Conservation (phyloP, 441 rosid species). For the Arabidopsis lyrata region DNA sequence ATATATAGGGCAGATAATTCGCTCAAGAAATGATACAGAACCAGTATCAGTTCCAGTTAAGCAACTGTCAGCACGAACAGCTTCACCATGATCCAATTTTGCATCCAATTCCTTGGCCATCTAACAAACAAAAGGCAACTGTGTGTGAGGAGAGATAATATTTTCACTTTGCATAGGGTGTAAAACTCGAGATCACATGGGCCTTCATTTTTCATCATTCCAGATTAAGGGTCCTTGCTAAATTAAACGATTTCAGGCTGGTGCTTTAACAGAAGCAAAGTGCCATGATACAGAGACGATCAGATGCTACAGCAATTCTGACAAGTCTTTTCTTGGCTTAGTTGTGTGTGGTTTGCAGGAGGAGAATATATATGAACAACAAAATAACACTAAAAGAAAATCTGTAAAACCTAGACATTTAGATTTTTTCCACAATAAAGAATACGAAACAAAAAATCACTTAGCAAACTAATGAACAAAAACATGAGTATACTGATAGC, state of each 20-base stretch:
- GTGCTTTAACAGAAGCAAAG: slow-evolving; percentile 29
- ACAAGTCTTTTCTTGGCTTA: slow-evolving; percentile 28
- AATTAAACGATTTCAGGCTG: slow-evolving; percentile 24
- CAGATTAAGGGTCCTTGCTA: slow-evolving; percentile 26
- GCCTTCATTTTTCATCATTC: slow-evolving; percentile 19
- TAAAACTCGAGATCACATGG: slow-evolving; percentile 2
- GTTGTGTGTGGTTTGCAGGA: slow-evolving; percentile 25
- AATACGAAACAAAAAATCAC: slow-evolving; percentile 1
- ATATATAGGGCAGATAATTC: slow-evolving; percentile 85
- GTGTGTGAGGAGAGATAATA: slow-evolving; percentile 23
- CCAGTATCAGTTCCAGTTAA: slow-evolving; percentile 58
- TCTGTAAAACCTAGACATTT: slow-evolving; percentile 4
- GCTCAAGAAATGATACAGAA: slow-evolving; percentile 83
- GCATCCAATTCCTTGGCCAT: slow-evolving; percentile 99
- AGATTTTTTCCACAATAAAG: slow-evolving; percentile 17
- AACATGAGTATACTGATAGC: slow-evolving; percentile 8
- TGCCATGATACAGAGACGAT: slow-evolving; percentile 24
- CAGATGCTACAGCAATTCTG: slow-evolving; percentile 22
- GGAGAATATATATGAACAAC: slow-evolving; percentile 22
- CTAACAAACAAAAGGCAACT: slow-evolving; percentile 52
- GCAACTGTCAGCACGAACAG: slow-evolving; percentile 75
- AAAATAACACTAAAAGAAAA: slow-evolving; percentile 25
- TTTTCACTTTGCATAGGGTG: slow-evolving; percentile 6
- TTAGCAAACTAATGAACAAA: slow-evolving; percentile 16
- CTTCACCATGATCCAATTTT: slow-evolving; percentile 89